Evolutionary conservation across 352 stramenopile species (phyloP).

Genomic region (Pythium aquatile): DNA sequence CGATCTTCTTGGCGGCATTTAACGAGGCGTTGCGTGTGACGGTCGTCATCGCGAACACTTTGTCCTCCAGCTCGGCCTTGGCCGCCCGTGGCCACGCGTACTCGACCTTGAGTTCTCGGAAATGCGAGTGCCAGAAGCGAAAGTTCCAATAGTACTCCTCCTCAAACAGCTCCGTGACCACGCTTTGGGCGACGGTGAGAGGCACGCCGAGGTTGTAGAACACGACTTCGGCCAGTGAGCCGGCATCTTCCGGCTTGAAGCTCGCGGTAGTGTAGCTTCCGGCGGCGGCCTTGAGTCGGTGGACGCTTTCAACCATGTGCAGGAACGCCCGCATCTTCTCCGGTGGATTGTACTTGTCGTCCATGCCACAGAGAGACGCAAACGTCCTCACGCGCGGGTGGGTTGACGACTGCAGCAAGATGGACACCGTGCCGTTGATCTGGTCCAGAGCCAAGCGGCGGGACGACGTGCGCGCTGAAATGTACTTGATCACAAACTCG

Average conservation of each 20-base stretch:
- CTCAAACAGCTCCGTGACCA: conserved; percentile 68
- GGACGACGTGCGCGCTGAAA: conserved; percentile 47
- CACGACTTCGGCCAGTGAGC: conserved; percentile 42
- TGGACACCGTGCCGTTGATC: conserved; percentile 50
- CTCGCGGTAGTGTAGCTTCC: conserved; percentile 2
- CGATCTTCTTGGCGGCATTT: conserved; percentile 67
- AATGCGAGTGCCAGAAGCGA: conserved; percentile 63
- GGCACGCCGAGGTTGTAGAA: conserved; percentile 71
- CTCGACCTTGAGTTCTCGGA: conserved; percentile 52
- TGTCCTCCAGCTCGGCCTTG: conserved; percentile 66
- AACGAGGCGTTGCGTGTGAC: conserved; percentile 49
- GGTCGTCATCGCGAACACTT: conserved; percentile 19
- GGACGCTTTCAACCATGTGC: conserved; percentile 58
- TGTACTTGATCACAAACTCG: conserved; percentile 62
- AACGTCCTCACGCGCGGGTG: conserved; percentile 61
- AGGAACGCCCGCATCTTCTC: conserved; percentile 72
- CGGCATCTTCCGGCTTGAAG: conserved; percentile 19
- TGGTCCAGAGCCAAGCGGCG: conserved; percentile 56
- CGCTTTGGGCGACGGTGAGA: conserved; percentile 48
- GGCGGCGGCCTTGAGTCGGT: conserved; percentile 47
- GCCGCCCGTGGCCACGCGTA: conserved; percentile 49
- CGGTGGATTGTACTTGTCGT: conserved; percentile 57
- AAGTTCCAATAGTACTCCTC: conserved; percentile 83
- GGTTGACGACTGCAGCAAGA: conserved; percentile 47
- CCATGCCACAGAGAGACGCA: conserved; percentile 55